A percentile compares a stretch with the other conserved stretches of the same genome.
Evolutionary conservation across 2,329 filamentous ascomycete genomes (phyloP).

Genomic region (Diaporthe sp.): DNA sequence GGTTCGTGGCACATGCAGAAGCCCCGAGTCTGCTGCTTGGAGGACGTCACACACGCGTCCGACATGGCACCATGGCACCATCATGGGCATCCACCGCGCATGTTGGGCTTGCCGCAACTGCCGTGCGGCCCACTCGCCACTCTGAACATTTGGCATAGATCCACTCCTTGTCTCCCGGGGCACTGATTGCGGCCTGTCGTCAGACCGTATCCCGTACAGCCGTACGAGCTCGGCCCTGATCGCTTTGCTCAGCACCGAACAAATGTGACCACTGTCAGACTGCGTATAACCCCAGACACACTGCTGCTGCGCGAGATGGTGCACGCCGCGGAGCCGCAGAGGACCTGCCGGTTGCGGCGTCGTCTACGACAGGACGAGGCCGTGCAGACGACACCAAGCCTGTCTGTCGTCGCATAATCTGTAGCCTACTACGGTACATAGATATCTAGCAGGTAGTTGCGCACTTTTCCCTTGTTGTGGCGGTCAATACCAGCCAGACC

Average conservation of each 20-base stretch:
- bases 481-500: not conserved
- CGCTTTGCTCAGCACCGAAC: conserved; percentile 14
- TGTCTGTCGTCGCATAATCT: not conserved
- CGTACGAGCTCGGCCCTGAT: conserved; percentile 16
- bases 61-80: conserved; percentile 23
- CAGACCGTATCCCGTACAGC: not conserved
- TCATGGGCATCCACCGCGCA: conserved; percentile 17
- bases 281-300: not conserved
- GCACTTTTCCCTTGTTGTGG: not conserved
- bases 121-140: conserved; percentile 33
- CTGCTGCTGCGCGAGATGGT: not conserved
- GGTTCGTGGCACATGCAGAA: not conserved
- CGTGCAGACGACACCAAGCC: not conserved
- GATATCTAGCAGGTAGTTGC: not conserved
- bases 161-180: not conserved
- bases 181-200: conserved; percentile 1
- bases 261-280: not conserved
- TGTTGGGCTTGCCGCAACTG: conserved; percentile 35
- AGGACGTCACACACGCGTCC: conserved; percentile 12
- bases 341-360: conserved; percentile 2
- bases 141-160: conserved; percentile 8
- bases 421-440: too few species aligned
- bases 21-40: conserved; percentile 23
- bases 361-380: not conserved
- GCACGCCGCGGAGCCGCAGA: not conserved